These are phyloP conservation scores for Chrysoporthe deuterocubensis DNA, from an alignment of 2,329 filamentous ascomycete genomes.

Conservation along the genomic window DNA sequence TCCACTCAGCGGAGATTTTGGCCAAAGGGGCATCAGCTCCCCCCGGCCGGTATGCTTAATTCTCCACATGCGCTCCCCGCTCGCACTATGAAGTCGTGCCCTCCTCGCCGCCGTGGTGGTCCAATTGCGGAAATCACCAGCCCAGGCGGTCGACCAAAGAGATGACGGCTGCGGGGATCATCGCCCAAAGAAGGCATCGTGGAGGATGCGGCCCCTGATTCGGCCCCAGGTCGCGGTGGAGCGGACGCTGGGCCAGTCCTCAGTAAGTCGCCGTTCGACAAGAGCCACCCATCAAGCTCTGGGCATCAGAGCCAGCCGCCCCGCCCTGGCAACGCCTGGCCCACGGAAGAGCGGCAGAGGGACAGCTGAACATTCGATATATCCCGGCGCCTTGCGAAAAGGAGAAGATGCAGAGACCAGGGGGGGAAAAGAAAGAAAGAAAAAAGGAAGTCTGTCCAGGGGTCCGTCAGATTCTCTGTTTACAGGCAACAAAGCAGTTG, in stretches of 20 bases:
- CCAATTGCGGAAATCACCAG: slow-evolving; percentile 7
- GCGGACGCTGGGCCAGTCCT: no score
- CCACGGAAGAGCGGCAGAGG: no score
- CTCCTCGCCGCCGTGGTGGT: neutral
- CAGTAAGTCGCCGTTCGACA: neutral
- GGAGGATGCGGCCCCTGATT: neutral
- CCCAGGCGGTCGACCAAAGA: slow-evolving; percentile 5
- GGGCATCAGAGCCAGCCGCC: neutral
- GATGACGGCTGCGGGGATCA: slow-evolving; percentile 4
- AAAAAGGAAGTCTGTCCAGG: no score
- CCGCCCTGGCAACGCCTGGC: neutral
- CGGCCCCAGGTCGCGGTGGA: neutral
- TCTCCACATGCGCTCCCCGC: slow-evolving; percentile 15
- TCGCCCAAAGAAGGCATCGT: neutral
- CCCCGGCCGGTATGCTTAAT: slow-evolving; percentile 20
- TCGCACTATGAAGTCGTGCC: neutral
- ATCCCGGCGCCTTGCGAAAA: no score
- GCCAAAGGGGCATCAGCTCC: slow-evolving; percentile 6
- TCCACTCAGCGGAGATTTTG: slow-evolving; percentile 9
- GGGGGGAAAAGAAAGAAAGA: no score
- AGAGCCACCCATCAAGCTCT: neutral
- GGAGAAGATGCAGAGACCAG: no score
- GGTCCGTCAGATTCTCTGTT: no score
- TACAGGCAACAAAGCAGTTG: no score
- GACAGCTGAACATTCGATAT: no score